Conservation (phyloP, 176 grass and related monocot genomes). For the Musa itinerans region DNA sequence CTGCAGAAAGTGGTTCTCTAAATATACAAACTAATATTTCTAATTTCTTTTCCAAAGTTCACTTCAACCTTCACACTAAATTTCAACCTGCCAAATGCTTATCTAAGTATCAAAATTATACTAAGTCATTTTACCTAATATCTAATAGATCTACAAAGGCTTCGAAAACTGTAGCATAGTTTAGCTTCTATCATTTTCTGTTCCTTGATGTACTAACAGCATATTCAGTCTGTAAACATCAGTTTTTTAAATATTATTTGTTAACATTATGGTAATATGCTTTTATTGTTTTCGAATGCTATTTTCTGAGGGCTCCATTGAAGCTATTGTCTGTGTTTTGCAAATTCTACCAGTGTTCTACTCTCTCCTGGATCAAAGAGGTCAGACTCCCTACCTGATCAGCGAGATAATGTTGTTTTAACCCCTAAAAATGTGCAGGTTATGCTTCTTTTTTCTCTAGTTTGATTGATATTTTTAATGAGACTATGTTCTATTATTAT, state of each 20-base stretch:
- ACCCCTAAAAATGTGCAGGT: conserved; percentile 98
- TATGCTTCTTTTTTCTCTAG: conserved; percentile 3
- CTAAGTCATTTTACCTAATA: neutral
- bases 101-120: neutral
- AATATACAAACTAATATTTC: neutral
- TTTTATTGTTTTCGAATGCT: neutral
- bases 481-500: conserved; percentile 10
- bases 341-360: conserved; percentile 34
- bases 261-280: conserved; percentile 1
- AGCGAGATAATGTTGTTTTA: conserved; percentile 76
- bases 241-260: neutral
- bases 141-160: neutral
- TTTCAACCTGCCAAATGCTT: conserved; percentile 2
- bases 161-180: neutral
- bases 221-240: neutral
- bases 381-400: conserved; percentile 56
- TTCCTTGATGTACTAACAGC: neutral
- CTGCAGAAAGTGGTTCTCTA: neutral
- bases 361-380: conserved; percentile 86
- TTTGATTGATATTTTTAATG: conserved; percentile 19
- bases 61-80: neutral
- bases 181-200: neutral
- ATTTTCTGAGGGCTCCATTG: neutral
- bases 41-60: neutral
- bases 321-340: neutral